Conservation (phyloP, 2,329 filamentous ascomycete species). For the Sclerotinia glacialis region DNA sequence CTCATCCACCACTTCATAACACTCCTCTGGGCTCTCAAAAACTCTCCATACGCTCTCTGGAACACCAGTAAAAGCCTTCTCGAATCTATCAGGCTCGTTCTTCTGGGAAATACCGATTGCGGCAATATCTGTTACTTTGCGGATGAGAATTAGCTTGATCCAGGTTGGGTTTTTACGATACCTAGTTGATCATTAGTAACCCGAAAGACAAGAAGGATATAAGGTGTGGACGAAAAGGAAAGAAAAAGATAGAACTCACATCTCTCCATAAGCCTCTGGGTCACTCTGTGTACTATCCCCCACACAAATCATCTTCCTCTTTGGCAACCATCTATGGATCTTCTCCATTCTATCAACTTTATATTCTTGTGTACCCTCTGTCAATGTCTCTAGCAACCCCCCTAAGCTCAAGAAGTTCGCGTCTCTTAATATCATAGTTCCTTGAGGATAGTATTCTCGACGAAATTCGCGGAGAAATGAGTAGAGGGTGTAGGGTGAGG, state of each 20-base stretch:
- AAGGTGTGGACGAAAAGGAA: background rate
- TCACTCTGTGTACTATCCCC: constrained; percentile 92
- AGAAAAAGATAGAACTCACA: constrained; percentile 49
- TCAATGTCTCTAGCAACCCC: constrained; percentile 75
- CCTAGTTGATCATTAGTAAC: constrained; percentile 39
- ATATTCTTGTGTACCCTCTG: constrained; percentile 78
- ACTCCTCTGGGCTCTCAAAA: constrained; percentile 74
- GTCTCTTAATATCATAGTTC: constrained; percentile 81
- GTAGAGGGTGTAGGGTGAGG: constrained; percentile 92
- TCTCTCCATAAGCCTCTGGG: constrained; percentile 83
- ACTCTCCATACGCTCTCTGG: constrained; percentile 73
- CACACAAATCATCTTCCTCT: constrained; percentile 75
- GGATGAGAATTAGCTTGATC: constrained; percentile 81
- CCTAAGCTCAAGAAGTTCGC: constrained; percentile 81
- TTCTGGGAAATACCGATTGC: constrained; percentile 67
- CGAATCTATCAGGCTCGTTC: constrained; percentile 72
- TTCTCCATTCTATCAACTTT: constrained; percentile 78
- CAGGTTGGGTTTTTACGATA: constrained; percentile 67
- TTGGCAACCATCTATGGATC: constrained; percentile 75
- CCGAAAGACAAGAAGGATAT: background rate
- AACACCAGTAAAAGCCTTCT: constrained; percentile 75
- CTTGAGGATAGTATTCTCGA: constrained; percentile 66
- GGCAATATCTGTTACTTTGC: constrained; percentile 75
- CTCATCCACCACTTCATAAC: constrained; percentile 44
- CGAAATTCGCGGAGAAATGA: constrained; percentile 79